These are phyloP conservation scores for Debaryomyces udenii DNA, from an alignment of 1,139 yeast species.

Conservation along the genomic window DNA sequence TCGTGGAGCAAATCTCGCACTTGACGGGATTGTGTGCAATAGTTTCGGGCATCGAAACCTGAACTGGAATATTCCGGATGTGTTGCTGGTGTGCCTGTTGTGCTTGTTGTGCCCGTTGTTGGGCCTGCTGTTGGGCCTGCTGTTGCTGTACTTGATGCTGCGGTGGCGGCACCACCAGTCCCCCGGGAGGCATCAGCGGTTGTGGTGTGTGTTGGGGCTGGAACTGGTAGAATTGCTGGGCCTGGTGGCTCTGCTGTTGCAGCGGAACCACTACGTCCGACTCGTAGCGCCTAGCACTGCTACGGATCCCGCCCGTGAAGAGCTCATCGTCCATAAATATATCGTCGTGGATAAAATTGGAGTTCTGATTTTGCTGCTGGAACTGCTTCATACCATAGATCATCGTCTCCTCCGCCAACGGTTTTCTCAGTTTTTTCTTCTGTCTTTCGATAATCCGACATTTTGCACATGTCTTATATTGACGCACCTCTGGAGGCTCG, in stretches of 20 bases:
- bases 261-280: constrained; percentile 14
- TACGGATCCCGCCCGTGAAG: constrained; percentile 19
- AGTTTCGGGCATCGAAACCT: constrained; percentile 15
- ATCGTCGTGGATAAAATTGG: constrained; percentile 47
- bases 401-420: constrained; percentile 53
- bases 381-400: constrained; percentile 52
- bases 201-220: constrained; percentile 16
- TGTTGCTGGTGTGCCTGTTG: constrained; percentile 14
- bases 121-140: constrained; percentile 9
- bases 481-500: constrained; percentile 61
- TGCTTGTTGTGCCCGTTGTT: constrained; percentile 10
- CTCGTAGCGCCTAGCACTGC: constrained; percentile 14
- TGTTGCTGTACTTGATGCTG: constrained; percentile 10
- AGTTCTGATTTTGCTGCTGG: constrained; percentile 44
- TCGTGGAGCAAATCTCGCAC: constrained; percentile 32
- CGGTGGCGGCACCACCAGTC: constrained; percentile 8
- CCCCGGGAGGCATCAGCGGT: constrained; percentile 14
- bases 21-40: constrained; percentile 18
- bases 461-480: constrained; percentile 61
- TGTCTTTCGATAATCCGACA: constrained; percentile 59
- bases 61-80: constrained; percentile 13
- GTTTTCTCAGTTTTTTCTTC: constrained; percentile 50
- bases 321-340: constrained; percentile 32
- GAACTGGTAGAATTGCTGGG: constrained; percentile 16
- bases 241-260: constrained; percentile 16